Base-by-base conservation (phyloP, 2,329 filamentous ascomycete species). In the Paramyrothecium sp. region DNA sequence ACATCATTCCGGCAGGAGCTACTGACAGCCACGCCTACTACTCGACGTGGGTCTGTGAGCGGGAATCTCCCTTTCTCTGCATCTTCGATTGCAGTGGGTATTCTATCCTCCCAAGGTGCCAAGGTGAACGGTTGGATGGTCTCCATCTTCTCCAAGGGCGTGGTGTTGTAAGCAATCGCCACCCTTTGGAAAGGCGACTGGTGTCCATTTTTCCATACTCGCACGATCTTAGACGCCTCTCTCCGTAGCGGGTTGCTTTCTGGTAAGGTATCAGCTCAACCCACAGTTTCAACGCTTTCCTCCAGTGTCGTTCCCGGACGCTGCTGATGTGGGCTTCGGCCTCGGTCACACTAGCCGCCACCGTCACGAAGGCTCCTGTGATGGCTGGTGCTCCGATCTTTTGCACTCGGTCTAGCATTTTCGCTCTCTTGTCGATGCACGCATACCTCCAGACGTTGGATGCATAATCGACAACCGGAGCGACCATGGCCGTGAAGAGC, bases 381-480 rank as follows among this genome's bases (percentile, higher is more conserved):
- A 58, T 56, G 11, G 57, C 57, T 53, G 56, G 46, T 20, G 53
- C 54, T 13, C 47, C 50, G 22, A 56, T 49, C 47, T 51, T 56
- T 33, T 58, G 47, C 21, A 54, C 44, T 22, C 38, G 34, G 44
- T 56, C 48, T 13, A 58, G 34, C n/a, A 53, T 48, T 48, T 33
- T 51, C 19, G 52, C 52, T 20, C 30, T 33, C 23, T 55, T 53
- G 48, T 59, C 47, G 23, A 59, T 62, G 57, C n/a, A 66, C 41
- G 46, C 52, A 54, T 65, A 60, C 63, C 59, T 64, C 62, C 53
- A 63, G 21, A 62, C 57, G 38, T 61, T 66, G 19, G 62, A 67
- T 22, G 64, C 62, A 55, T 65, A 66, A 53, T 67, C 63, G 41
- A 65, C 61, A 19, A 65, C 59, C 20, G 57, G 63, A n/a, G 58